Conservation (phyloP, 352 stramenopile genomes). For the Pythium plurisporium region DNA sequence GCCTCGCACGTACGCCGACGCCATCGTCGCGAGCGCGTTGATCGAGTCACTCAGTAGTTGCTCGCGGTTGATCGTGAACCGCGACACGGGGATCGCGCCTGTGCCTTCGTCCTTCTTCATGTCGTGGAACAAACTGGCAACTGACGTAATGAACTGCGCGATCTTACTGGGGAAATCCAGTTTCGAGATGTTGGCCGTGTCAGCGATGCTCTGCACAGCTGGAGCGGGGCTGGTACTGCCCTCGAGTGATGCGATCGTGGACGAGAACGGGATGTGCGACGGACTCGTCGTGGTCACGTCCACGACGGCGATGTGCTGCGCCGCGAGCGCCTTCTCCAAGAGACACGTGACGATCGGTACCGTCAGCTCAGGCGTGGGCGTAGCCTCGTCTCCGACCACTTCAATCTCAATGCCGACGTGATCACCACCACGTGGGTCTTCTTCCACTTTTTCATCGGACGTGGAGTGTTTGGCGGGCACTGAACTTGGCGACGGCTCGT, state of each 20-base stretch:
- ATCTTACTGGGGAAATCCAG: constrained; percentile 19
- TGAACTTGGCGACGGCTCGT: background rate
- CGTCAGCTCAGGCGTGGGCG: background rate
- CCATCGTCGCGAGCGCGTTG: background rate
- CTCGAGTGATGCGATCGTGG: background rate
- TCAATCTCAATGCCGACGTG: constrained; percentile 9
- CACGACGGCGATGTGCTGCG: background rate
- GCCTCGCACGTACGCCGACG: constrained; percentile 35
- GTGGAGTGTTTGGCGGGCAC: too few species aligned
- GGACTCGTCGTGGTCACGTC: background rate
- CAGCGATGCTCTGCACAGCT: too few species aligned
- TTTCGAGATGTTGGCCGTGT: background rate
- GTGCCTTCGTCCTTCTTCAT: constrained; percentile 7
- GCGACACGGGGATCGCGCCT: background rate
- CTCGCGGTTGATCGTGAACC: constrained; percentile 1
- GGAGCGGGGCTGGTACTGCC: too few species aligned
- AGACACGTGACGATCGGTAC: background rate
- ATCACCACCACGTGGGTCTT: background rate
- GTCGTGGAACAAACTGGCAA: constrained; percentile 9
- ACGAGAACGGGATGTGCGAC: background rate
- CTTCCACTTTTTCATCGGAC: background rate
- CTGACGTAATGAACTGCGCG: constrained; percentile 12
- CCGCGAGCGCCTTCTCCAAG: background rate
- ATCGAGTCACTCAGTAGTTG: constrained; percentile 10
- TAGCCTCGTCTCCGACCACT: background rate